Evolutionary conservation across 2,329 filamentous ascomycete genomes (phyloP).

Genomic region (Metarhizium anisopliae): DNA sequence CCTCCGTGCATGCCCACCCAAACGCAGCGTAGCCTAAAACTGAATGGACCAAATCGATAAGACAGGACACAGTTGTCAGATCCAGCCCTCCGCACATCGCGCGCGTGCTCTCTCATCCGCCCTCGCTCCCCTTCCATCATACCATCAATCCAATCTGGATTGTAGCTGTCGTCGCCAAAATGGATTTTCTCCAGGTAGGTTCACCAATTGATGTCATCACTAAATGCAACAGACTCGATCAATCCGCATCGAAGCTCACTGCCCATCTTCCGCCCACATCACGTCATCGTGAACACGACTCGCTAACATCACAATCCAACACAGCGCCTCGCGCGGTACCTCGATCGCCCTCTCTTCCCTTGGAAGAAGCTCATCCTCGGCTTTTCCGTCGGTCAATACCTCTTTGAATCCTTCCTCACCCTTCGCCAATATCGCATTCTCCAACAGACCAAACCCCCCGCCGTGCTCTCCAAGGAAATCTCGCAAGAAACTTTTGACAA

Average conservation of each 20-base stretch:
- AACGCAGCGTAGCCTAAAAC: too few species aligned
- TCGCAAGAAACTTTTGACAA: slow-evolving; percentile 89
- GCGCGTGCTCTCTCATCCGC: background rate
- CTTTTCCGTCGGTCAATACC: slow-evolving; percentile 86
- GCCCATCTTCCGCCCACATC: background rate
- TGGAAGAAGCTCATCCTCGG: slow-evolving; percentile 96
- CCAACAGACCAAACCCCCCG: slow-evolving; percentile 69
- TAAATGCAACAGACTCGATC: background rate
- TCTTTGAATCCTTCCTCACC: slow-evolving; percentile 83
- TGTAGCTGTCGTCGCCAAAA: slow-evolving; percentile 16
- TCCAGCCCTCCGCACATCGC: background rate
- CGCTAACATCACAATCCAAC: background rate
- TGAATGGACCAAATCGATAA: slow-evolving; percentile 1
- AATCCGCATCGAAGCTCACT: background rate
- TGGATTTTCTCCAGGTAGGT: slow-evolving; percentile 39
- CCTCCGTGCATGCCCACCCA: background rate
- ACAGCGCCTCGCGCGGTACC: slow-evolving; percentile 68
- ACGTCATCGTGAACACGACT: background rate
- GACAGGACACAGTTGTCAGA: slow-evolving; percentile 1
- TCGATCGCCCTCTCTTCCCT: slow-evolving; percentile 88
- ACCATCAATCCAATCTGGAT: background rate
- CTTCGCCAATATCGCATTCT: slow-evolving; percentile 84
- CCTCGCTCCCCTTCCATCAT: background rate
- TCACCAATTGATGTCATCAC: background rate
- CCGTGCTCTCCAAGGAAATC: slow-evolving; percentile 82